Evolutionary conservation across 495 filamentous ascomycete species (phyloP), one percentile per base, ranked within the genome.

Genomic region (Xanthoparmelia taractica): DNA sequence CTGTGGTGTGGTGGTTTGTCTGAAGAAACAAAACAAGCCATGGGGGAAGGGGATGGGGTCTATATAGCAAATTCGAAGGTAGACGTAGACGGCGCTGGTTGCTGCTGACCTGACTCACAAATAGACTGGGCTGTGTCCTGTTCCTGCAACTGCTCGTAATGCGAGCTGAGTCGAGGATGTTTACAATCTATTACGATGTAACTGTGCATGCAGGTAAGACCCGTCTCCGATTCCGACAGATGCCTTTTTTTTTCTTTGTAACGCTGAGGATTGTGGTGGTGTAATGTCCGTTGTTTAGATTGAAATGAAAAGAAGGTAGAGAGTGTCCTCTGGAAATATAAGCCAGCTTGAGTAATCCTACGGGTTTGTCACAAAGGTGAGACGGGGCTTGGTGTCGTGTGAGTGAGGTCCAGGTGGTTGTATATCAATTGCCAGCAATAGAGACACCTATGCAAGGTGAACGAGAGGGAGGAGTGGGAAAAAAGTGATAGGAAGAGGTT

Each of bases 81-180:
- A 52, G 18, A 33, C 23, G 31, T 54, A 52, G 45, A 65, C 31
- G 45, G 52, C 25, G 38, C 43, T 52, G 29, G 52, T 31, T 55
- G 60, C 63, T 66, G 63, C 63, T 66, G 63, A 66, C 55, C 61
- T 69, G 64, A 69, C 65, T 69, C 67, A 69, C 67, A 41, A 60
- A 64, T 59, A 57, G 52, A 57, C 40, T 54, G 57, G 67, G 64
- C 64, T 66, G 67, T 66, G 64, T 57, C 34, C 33, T n/a, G 58
- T 61, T 65, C 61, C 61, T 63, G 61, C 61, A 62, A 38, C 43
- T 58, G 36, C 29, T 64, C 55, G 64, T 63, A 54, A 57, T 31
- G 57, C 63, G 58, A 64, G 67, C 67, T 69, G 65, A 66, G 57
- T 50, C 34, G 34, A 61, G 20, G 43, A 23, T 63, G 61, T 59